A percentile compares a stretch with the other conserved stretches of the same genome.
Conservation (phyloP, 2,329 filamentous ascomycete genomes). For the Calcarisporium arbuscula region DNA sequence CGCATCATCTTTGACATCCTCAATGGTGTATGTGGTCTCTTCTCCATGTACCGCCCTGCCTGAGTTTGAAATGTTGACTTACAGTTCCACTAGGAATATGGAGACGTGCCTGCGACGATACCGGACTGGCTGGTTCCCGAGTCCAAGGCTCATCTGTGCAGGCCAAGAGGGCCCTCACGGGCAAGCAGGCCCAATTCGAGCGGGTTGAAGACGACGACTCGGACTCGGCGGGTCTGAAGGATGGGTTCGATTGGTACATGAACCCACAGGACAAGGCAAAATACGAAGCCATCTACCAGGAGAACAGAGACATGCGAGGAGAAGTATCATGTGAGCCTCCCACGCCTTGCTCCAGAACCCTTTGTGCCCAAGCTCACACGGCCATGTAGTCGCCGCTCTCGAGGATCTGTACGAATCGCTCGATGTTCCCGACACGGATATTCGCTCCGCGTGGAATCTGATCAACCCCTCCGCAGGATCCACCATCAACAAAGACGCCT, state of each 20-base stretch:
- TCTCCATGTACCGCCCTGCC: neutral
- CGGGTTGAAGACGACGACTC: slow-evolving; percentile 76
- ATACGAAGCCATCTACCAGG: slow-evolving; percentile 95
- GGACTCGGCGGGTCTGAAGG: slow-evolving; percentile 78
- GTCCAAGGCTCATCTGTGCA: slow-evolving; percentile 89
- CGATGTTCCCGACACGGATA: slow-evolving; percentile 68
- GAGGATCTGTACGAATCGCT: slow-evolving; percentile 79
- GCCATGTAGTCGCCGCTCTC: slow-evolving; percentile 62
- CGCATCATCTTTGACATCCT: slow-evolving; percentile 94
- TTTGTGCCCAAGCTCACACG: slow-evolving; percentile 10
- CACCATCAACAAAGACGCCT: slow-evolving; percentile 89
- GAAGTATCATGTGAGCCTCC: slow-evolving; percentile 64
- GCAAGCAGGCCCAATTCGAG: slow-evolving; percentile 77
- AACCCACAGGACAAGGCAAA: slow-evolving; percentile 82
- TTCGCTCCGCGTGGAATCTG: slow-evolving; percentile 92
- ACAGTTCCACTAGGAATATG: slow-evolving; percentile 60
- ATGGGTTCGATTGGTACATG: slow-evolving; percentile 99
- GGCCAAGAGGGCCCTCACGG: slow-evolving; percentile 71
- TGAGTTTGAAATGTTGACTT: slow-evolving; percentile 4
- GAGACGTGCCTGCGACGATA: slow-evolving; percentile 76
- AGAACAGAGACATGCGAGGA: slow-evolving; percentile 81
- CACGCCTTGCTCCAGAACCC: neutral
- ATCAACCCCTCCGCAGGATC: slow-evolving; percentile 83
- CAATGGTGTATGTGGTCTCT: slow-evolving; percentile 64
- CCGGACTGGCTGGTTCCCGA: slow-evolving; percentile 98